Conservation (phyloP, 306 rosid genomes). For the Rosa persica region DNA sequence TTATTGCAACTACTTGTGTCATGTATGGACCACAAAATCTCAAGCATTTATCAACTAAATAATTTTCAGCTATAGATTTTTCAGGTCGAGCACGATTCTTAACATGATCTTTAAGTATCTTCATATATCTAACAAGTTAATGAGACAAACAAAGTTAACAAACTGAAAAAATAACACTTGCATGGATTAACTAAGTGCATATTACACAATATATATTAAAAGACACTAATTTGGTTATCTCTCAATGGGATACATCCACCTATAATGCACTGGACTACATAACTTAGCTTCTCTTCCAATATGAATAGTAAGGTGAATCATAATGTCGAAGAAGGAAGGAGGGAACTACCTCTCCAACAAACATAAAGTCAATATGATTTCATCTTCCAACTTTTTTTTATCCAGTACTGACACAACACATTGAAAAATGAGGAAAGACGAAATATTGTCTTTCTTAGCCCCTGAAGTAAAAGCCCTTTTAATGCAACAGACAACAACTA, state of each 20-base stretch:
- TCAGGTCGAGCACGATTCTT: neutral
- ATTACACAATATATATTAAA: too few species aligned
- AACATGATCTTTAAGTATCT: neutral
- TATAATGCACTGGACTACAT: neutral
- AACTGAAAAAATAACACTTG: neutral
- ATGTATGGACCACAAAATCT: neutral
- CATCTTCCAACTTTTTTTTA: neutral
- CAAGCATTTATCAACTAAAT: neutral
- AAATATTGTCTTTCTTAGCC: neutral
- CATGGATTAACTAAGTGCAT: too few species aligned
- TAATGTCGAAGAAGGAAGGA: neutral
- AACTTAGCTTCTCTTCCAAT: neutral
- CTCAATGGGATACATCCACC: neutral
- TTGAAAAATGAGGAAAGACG: neutral
- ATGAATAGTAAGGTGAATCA: neutral
- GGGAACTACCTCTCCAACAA: neutral
- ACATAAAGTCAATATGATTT: neutral
- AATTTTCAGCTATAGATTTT: neutral
- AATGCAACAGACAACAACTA: neutral
- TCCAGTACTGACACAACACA: neutral
- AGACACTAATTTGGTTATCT: too few species aligned
- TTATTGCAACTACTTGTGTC: neutral
- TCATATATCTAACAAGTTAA: neutral
- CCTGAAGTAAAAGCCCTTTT: neutral
- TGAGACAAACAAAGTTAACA: too few species aligned